Base-by-base conservation (phyloP, 257 asterid species). In the Dorcoceras hygrometricum region DNA sequence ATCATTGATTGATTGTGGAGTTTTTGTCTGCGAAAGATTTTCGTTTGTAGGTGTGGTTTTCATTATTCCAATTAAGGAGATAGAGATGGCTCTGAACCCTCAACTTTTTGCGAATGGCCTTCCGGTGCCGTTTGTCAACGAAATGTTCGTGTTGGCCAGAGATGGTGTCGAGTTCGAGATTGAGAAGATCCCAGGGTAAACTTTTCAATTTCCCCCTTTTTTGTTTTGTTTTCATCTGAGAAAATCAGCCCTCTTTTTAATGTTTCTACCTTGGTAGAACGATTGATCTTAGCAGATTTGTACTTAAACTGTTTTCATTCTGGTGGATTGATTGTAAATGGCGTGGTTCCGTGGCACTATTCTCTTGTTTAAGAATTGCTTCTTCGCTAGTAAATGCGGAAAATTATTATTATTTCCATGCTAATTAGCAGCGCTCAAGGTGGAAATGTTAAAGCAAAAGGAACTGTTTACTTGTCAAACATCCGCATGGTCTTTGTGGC, bases 401-500 rank as follows among this genome's bases (percentile, higher is more conserved):
- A 39, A 39, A 39, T 1, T 39, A 14, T 29, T 58, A 43, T 66
- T 20, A 28, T 50, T 71, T 36, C 36, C 59, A 22, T 61, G 60
- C 68, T 57, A 59, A 55, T 56, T 75, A 10, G 25, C 87, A 92
- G 97, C 26, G 57, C 85, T 75, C 82, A 76, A 27, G 88, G 87
- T 68, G 99, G 97, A 74, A 83, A 81, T 57, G 86, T 89, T 57
- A 82, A 86, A 76, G 86, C 95, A 51, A 87, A 80, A 81, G 99
- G 99, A 65, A 85, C 81, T 6, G 78, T 94, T 67, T 94, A 78
- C 88, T 82, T 94, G 86, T 94, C 99, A 43, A 94, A 94, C 71
- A 84, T 94, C 54, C 96, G 96, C 36, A 88, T 94, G 92, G 95
- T 94, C 63, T 90, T 88, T 71, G 97, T 94, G 77, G 89, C 99